A percentile compares a stretch with the other conserved stretches of the same genome.
These are phyloP conservation scores for Phytophthora aleatoria DNA, from an alignment of 352 stramenopile species.

Conservation along the genomic window DNA sequence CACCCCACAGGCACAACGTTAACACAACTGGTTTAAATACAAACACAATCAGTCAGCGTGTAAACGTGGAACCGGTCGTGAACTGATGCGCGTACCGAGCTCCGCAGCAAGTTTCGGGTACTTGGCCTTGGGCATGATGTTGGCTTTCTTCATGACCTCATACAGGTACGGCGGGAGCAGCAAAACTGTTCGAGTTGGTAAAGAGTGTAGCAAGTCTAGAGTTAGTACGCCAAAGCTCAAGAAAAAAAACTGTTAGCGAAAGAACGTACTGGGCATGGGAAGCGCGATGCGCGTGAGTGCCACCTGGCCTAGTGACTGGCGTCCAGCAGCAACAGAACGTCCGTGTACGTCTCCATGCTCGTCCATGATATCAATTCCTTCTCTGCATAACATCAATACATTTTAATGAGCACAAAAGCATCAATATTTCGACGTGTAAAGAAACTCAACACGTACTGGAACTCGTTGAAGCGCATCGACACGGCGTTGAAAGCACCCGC, in stretches of 20 bases:
- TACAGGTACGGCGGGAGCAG: constrained; percentile 84
- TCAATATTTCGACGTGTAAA: constrained; percentile 1
- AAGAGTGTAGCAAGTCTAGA: not conserved
- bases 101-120: constrained; percentile 80
- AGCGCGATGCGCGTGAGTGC: constrained; percentile 79
- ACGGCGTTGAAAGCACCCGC: constrained; percentile 87
- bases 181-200: constrained; percentile 46
- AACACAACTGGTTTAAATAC: constrained; percentile 48
- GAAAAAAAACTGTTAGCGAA: constrained; percentile 2
- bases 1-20: constrained; percentile 81
- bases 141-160: constrained; percentile 74
- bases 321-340: constrained; percentile 77
- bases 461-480: constrained; percentile 90
- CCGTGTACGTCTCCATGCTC: constrained; percentile 77
- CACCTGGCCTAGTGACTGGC: constrained; percentile 81
- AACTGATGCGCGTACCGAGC: constrained; percentile 48
- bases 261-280: constrained; percentile 75
- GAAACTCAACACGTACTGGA: constrained; percentile 53
- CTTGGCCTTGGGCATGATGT: constrained; percentile 71
- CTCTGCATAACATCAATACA: constrained; percentile 36
- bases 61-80: not conserved
- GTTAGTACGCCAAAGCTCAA: not conserved
- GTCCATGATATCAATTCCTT: constrained; percentile 87
- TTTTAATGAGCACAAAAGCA: constrained; percentile 5
- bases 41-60: constrained; percentile 10